Evolutionary conservation across 1,139 yeast genomes (phyloP), one percentile per base, ranked within the genome.

Genomic region (Taiozyma sp.): DNA sequence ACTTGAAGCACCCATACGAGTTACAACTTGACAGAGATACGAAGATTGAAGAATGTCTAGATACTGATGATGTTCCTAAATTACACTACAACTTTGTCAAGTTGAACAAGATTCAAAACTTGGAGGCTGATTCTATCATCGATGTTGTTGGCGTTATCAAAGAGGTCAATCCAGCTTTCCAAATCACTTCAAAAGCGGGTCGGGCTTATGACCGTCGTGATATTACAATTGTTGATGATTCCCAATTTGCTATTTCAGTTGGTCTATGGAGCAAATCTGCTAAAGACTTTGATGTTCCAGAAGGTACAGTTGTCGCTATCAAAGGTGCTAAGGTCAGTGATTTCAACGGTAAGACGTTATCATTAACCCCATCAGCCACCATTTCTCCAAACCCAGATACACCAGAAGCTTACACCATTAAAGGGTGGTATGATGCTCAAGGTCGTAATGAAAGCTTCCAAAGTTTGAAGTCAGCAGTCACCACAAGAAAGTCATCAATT

Each of bases 201-300:
- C 87, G 88, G 64, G 88, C 93, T 3, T 91, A 85, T 65, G 93
- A 89, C 63, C 88, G 96, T 71, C 86, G 99, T 68, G 96, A 91
- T 63, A 75, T 95, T 45, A 75, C 80, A 5, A 73, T 95, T 57
- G 98, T 90, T 29, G 99, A 95, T 67, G 88, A 88, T 59, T 75
- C 96, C 9, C 86, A 86, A 46, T 81, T 77, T 58, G 84, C 90
- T 8, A 80, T 91, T 45, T 77, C 81, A 29, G 80, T 90, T 50
- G 96, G 97, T 1, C 73, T 95, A 56, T 95, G 99, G 99, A 93
- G 91, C 61, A 83, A 85, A 58, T 76, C 81, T 47, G 99, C 99
- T 2, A 68, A 81, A 28, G 88, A 87, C 50, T 95, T 93, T 66
- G 74, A 71, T 52, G 68, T 79, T 29, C 83, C 85, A n/a, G 83